Base-by-base conservation (phyloP, 371 early-diverging fungal genomes). In the Enterospora canceri region DNA sequence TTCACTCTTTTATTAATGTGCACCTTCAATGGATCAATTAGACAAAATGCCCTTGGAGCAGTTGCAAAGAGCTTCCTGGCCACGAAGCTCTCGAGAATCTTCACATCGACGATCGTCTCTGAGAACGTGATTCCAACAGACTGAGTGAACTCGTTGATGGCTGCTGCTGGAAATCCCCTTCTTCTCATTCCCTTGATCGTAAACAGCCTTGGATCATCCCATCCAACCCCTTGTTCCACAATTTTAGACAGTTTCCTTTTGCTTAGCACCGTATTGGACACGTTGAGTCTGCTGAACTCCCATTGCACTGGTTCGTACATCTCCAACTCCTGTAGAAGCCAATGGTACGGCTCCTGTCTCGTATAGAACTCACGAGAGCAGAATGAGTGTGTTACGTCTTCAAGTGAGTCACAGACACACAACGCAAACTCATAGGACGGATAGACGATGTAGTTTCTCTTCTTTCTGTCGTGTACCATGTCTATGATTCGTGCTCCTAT, bases 361-460 rank as follows among this genome's bases (percentile, higher is more conserved):
- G 87, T 88, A 67, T 80, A 85, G 80, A 97, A 98, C 81, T 98
- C 99, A 48, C 88, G 85, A 1, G 97, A 95, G 84, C 99, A 96
- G 68, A 98, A 86, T 21, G 94, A 93, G 79, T 98, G 99, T 0
- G 96, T 94, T 64, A 98, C 95, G 83, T 97, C 92, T 77, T 98
- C 99, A 70, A 98, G 87, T 1, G 95, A 95, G 80, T 98, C 99
- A 69, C 88, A 89, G 19, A 97, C 83, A 76, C 97, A 97, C 78
- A 95, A 94, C 1, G 97, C 92, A 80, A 87, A 98, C 81, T 98
- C 99, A 77, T 98, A 98, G 16, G 97, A 94, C 40, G 97, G 99
- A 80, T 97, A 98, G 75, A 97, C 88, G 73, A 91, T 85, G 92
- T 94, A 97, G 47, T 85, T 83, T 18, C 88, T 91, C 8, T 96